Conservation (phyloP, 1,139 yeast species). For the Spathaspora sp. region DNA sequence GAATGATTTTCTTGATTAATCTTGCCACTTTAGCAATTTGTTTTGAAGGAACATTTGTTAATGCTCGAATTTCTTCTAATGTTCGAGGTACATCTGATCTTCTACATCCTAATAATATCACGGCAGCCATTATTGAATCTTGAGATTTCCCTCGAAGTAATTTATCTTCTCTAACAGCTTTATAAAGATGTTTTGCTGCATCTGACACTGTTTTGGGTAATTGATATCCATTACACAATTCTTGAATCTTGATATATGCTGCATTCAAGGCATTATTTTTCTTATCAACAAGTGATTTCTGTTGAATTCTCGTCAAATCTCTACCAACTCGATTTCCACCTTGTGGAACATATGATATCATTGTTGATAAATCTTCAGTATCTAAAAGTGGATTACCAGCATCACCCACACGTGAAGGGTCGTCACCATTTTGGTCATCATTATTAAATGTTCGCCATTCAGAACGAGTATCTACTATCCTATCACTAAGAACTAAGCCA, state of each 20-base stretch:
- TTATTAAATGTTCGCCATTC: slow-evolving; percentile 98
- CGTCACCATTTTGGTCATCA: slow-evolving; percentile 96
- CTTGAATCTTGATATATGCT: slow-evolving; percentile 86
- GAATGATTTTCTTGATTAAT: slow-evolving; percentile 70
- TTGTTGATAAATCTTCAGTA: slow-evolving; percentile 86
- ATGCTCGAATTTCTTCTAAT: slow-evolving; percentile 91
- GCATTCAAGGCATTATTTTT: slow-evolving; percentile 83
- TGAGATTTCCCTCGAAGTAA: slow-evolving; percentile 86
- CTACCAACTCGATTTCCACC: slow-evolving; percentile 68
- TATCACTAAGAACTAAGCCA: slow-evolving; percentile 87
- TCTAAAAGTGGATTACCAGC: slow-evolving; percentile 93
- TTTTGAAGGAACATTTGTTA: slow-evolving; percentile 88
- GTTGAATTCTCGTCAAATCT: slow-evolving; percentile 86
- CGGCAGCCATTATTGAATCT: slow-evolving; percentile 94
- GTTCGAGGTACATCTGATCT: slow-evolving; percentile 92
- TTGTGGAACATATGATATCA: slow-evolving; percentile 81
- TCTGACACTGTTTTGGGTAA: slow-evolving; percentile 92
- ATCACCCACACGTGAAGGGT: slow-evolving; percentile 98
- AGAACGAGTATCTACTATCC: slow-evolving; percentile 90
- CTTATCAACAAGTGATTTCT: slow-evolving; percentile 76
- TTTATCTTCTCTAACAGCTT: slow-evolving; percentile 84
- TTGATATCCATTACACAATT: slow-evolving; percentile 97
- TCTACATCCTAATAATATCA: slow-evolving; percentile 89
- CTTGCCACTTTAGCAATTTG: slow-evolving; percentile 88
- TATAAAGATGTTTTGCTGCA: slow-evolving; percentile 94